Conservation (phyloP, 108 stramenopile genomes). For the Conticribra weissflogii region DNA sequence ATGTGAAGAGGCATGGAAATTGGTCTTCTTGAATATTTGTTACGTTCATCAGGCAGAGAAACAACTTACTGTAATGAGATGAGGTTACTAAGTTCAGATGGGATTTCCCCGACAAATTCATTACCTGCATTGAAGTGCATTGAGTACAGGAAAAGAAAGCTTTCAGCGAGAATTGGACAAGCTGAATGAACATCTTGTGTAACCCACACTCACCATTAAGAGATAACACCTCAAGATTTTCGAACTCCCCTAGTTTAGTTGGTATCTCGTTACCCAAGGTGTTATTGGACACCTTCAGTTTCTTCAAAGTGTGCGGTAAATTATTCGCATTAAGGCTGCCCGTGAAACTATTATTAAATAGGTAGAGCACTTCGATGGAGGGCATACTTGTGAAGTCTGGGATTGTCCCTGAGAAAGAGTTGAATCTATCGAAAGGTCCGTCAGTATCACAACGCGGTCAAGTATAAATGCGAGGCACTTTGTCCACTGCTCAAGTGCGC, state of each 20-base stretch:
- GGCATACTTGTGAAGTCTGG: conserved; percentile 8
- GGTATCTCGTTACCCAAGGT: conserved; percentile 15
- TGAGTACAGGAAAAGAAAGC: no score
- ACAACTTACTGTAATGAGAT: conserved; percentile 5
- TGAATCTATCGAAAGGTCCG: background rate
- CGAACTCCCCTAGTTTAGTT: background rate
- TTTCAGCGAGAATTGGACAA: no score
- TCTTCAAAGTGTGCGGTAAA: conserved; percentile 9
- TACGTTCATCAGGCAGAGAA: background rate
- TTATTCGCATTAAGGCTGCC: conserved; percentile 11
- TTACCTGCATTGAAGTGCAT: no score
- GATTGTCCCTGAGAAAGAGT: conserved; percentile 28
- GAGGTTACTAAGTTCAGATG: conserved; percentile 13
- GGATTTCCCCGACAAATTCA: conserved; percentile 12
- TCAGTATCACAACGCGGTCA: no score
- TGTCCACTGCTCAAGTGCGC: background rate
- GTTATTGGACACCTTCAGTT: conserved; percentile 25
- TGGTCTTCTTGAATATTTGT: background rate
- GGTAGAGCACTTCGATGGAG: conserved; percentile 20
- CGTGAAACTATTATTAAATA: conserved; percentile 23
- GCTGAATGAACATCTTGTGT: no score
- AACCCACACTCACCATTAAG: conserved; percentile 23
- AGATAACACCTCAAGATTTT: conserved; percentile 22
- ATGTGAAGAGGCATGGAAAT: no score
- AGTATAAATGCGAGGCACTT: no score